Base-by-base conservation (phyloP, 2,329 filamentous ascomycete species). In the Colletotrichum sp. region DNA sequence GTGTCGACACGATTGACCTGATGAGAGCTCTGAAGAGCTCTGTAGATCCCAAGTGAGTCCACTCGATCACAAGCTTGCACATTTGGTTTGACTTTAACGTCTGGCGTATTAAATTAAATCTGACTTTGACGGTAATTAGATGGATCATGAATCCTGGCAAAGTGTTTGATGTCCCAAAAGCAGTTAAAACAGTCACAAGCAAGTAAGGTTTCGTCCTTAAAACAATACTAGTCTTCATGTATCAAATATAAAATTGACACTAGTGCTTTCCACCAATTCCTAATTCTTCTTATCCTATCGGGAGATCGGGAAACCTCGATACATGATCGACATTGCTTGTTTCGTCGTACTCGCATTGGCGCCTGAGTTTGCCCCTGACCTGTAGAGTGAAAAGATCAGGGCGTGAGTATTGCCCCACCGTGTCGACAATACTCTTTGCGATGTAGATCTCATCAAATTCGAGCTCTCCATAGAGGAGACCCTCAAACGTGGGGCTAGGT, bases 21-120 rank as follows among this genome's bases (percentile, higher is more conserved):
- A 94, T 94, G 93, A 91, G 89, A 77, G 90, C 87, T 76, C 85
- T 94, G 77, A 94, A 94, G 81, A 82, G 85, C 16, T 88, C 92
- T 5, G 83, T 94, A 43, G 93, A 94, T 84, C 92, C 92, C 3
- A 82, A 81, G 82, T 82, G 71, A 68, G 81, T 78, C 8, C 36
- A 43, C 36, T 38, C 36, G 0, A 3, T 38, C 36, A 3, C 36
- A 38, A 5, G 1, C 36, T 38, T 18, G 0, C 16, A 38, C 4
- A 9, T 18, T 43, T 43, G 8, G 36, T 18, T 9, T 38, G 36
- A 16, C 36, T 38, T n/a, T 16, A 5, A 43, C 16, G 36, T 8
- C 36, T 43, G 36, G 16, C 16, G 4, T 5, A 5, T 18, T n/a
- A 18, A 3, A 5, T 43, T 8, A 18, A 43, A 5, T 43, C 36